Evolutionary conservation across 305 asterid genomes (phyloP), one percentile per base, ranked within the genome.

Genomic region (Rubia peregrina): DNA sequence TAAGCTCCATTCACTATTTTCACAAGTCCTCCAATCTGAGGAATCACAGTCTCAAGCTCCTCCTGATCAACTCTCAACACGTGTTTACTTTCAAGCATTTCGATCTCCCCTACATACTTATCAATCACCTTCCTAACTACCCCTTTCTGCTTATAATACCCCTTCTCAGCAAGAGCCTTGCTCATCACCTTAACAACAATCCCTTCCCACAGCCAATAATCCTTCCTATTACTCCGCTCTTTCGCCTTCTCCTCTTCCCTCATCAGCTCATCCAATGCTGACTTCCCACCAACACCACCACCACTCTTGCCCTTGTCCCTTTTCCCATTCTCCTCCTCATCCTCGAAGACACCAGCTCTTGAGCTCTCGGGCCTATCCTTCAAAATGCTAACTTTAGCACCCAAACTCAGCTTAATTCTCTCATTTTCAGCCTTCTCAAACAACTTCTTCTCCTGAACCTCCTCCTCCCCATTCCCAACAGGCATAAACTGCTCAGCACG

Each of bases 41-140:
- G 97, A 72, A 92, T 83, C 78, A 90, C 98, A 0, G 98, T 92
- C 86, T 92, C 96, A 46, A 92, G 86, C 84, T 92, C 97, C 76
- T 77, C 92, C 73, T 92, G 97, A 85, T 92, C 98, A 74, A 92
- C 85, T 73, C 97, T 84, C 82, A 89, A 62, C 1, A 92, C 85
- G 73, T 92, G 96, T 86, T 89, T 92, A 55, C 77, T 92, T 79
- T 89, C 96, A 22, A 92, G 85, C 95, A 90, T 92, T 85, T 90
- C 95, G 80, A 92, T 89, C 79, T 92, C 97, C 71, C 92, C 97
- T 71, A 78, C 87, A 68, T 87, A 90, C 76, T 81, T 90, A 79
- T 89, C 95, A 64, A 90, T 83, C 68, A 90, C 89, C 82, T 83
- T 90, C 44, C 83, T 72, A 70, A 92, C 88, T 26, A 89, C 78